phyloP scores from a whole-genome alignment of 768 basidiomycete species.

The Suillus bovinus region DNA sequence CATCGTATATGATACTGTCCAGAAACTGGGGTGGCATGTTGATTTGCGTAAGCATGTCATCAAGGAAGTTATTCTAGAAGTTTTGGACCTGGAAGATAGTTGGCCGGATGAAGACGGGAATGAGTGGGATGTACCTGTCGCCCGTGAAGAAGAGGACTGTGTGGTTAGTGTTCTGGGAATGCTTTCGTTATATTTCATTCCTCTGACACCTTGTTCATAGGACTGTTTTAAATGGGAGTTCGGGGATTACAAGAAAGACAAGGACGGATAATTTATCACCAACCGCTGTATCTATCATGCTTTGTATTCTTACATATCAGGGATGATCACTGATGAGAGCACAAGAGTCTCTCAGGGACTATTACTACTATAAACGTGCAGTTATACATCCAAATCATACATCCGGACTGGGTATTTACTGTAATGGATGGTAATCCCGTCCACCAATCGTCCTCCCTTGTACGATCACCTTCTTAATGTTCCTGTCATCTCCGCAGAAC shows the following conservation, averaged over 20 bases:
- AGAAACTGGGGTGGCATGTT: constrained; percentile 57
- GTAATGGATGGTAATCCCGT: constrained; percentile 30
- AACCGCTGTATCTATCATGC: constrained; percentile 3
- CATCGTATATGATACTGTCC: constrained; percentile 71
- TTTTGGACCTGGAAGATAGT: constrained; percentile 48
- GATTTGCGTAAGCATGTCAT: constrained; percentile 59
- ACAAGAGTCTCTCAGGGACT: background rate
- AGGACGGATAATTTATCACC: background rate
- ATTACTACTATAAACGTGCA: background rate
- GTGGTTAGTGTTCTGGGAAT: constrained; percentile 40
- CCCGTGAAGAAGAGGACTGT: constrained; percentile 66
- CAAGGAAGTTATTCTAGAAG: constrained; percentile 50
- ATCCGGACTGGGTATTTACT: too few species aligned
- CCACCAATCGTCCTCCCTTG: constrained; percentile 82
- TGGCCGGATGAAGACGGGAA: constrained; percentile 41
- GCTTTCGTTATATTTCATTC: background rate
- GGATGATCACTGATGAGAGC: background rate
- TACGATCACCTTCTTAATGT: constrained; percentile 81
- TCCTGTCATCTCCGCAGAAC: constrained; percentile 85
- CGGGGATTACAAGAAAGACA: constrained; percentile 44
- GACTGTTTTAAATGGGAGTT: constrained; percentile 84
- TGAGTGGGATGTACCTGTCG: constrained; percentile 51
- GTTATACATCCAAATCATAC: background rate
- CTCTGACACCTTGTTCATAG: constrained; percentile 35
- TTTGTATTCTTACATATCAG: constrained; percentile 6